Evolutionary conservation across 1,284 basidiomycete genomes (phyloP).

Genomic region (Cryptococcus deneoformans): DNA sequence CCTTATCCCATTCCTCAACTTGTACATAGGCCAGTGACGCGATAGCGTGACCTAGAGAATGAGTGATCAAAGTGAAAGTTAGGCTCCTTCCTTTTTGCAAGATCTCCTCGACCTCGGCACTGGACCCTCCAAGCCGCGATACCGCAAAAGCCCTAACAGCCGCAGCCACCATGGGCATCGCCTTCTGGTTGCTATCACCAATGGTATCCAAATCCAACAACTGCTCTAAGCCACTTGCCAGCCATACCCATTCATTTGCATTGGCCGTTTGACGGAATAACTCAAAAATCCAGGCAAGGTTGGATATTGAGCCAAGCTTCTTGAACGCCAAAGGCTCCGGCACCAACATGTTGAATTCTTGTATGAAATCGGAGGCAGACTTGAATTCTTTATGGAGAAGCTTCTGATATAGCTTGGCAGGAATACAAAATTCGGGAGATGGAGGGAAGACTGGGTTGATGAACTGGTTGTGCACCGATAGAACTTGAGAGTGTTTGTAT

Average conservation of each 20-base stretch:
- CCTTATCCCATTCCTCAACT: conserved; percentile 9
- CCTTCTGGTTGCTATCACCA: neutral
- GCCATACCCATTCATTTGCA: conserved; percentile 14
- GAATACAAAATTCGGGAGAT: neutral
- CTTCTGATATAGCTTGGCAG: neutral
- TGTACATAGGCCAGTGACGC: conserved; percentile 5
- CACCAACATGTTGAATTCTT: neutral
- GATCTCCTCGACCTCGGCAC: neutral
- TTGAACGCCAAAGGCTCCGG: neutral
- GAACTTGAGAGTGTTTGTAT: neutral
- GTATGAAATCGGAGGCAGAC: neutral
- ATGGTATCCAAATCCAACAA: neutral
- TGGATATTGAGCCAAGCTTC: neutral
- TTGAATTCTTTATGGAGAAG: neutral
- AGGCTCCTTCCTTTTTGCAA: neutral
- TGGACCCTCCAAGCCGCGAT: neutral
- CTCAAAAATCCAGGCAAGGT: conserved; percentile 9
- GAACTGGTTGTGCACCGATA: neutral
- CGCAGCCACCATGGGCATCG: neutral
- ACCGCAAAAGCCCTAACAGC: conserved; percentile 13
- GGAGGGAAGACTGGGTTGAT: neutral
- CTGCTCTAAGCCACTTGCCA: neutral
- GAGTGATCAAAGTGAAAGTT: neutral
- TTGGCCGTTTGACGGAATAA: conserved; percentile 11
- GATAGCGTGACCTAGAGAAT: conserved; percentile 6